These are phyloP conservation scores for Sparassis latifolia DNA, from an alignment of 1,284 basidiomycete genomes.

Conservation along the genomic window DNA sequence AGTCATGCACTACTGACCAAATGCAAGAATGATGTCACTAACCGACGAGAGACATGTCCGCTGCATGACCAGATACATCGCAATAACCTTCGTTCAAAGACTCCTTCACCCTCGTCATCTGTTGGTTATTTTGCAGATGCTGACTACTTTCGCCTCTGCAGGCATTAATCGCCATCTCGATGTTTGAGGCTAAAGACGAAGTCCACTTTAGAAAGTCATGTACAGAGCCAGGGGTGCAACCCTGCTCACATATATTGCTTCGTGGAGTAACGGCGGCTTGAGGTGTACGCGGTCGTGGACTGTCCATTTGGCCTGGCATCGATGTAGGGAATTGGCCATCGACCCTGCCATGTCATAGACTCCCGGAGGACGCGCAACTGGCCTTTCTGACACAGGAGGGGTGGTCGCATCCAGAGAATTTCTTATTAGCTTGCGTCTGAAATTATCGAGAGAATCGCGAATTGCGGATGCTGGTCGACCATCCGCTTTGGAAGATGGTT, in stretches of 20 bases:
- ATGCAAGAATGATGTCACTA: not conserved
- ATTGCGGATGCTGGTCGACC: slow-evolving; percentile 11
- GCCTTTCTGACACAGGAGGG: not conserved
- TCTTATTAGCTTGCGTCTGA: slow-evolving; percentile 24
- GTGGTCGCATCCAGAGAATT: slow-evolving; percentile 1
- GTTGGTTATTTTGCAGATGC: slow-evolving; percentile 55
- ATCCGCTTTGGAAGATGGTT: slow-evolving; percentile 1
- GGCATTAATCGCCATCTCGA: slow-evolving; percentile 72
- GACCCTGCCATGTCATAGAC: not conserved
- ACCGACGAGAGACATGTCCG: slow-evolving; percentile 62
- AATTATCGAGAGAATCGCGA: slow-evolving; percentile 16
- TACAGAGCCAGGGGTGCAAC: no score
- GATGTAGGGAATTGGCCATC: no score
- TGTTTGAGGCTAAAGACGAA: slow-evolving; percentile 47
- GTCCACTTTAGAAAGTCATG: no score
- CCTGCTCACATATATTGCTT: slow-evolving; percentile 50
- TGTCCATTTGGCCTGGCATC: not conserved
- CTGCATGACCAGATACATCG: slow-evolving; percentile 65
- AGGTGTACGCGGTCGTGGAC: slow-evolving; percentile 10
- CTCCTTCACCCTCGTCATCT: slow-evolving; percentile 73
- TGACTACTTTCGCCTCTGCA: slow-evolving; percentile 66
- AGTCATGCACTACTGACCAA: not conserved
- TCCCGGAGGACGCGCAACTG: not conserved
- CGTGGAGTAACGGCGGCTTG: slow-evolving; percentile 43
- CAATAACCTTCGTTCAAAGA: slow-evolving; percentile 77